Evolutionary conservation across 352 stramenopile genomes (phyloP).

Genomic region (Globisporangium abappressorium): DNA sequence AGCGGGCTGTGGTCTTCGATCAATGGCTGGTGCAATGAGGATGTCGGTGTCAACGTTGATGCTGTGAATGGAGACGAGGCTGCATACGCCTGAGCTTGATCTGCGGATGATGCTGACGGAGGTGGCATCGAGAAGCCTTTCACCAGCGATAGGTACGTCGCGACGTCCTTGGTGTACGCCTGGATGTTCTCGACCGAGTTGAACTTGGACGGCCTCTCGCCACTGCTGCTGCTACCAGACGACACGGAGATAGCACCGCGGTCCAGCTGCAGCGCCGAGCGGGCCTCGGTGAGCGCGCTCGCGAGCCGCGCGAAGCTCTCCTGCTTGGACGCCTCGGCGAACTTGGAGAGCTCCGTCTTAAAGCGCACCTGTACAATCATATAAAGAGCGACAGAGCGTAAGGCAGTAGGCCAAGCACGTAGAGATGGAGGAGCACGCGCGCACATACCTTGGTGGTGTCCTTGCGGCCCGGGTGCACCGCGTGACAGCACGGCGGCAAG

Average conservation of each 20-base stretch:
- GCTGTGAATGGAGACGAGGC: neutral
- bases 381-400: neutral
- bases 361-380: conserved; percentile 32
- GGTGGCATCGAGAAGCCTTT: conserved; percentile 39
- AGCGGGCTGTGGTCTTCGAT: conserved; percentile 28
- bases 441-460: conserved; percentile 29
- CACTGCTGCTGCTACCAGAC: conserved; percentile 2
- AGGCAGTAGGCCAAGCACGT: neutral
- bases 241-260: conserved; percentile 8
- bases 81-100: neutral
- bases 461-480: conserved; percentile 34
- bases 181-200: conserved; percentile 29
- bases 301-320: conserved; percentile 39
- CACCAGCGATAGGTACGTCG: conserved; percentile 52
- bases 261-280: conserved; percentile 33
- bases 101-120: conserved; percentile 1
- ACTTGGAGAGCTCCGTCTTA: conserved; percentile 38
- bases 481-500: conserved; percentile 57
- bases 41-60: conserved; percentile 10
- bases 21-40: conserved; percentile 38
- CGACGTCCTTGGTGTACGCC: conserved; percentile 30
- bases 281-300: conserved; percentile 34
- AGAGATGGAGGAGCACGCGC: neutral
- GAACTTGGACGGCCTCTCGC: conserved; percentile 23
- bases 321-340: conserved; percentile 26